These are phyloP conservation scores for Sarcodon sp. DNA, from an alignment of 768 basidiomycete genomes.

Conservation along the genomic window DNA sequence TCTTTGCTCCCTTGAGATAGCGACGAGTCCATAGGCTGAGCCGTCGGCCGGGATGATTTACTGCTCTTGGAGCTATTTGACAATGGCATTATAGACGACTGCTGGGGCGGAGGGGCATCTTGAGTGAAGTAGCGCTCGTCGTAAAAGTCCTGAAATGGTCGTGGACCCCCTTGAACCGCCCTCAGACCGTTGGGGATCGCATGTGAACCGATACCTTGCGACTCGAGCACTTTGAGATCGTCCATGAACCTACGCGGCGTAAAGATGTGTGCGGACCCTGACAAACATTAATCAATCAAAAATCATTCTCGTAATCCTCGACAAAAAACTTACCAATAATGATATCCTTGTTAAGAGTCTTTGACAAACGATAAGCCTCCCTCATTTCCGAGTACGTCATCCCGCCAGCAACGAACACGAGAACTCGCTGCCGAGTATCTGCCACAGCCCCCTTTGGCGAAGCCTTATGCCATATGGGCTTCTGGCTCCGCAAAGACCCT, in stretches of 20 bases:
- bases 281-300: neutral
- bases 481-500: constrained; percentile 77
- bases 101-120: constrained; percentile 44
- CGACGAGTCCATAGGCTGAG: constrained; percentile 43
- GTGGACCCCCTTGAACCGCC: constrained; percentile 28
- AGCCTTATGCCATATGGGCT: constrained; percentile 82
- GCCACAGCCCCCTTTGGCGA: constrained; percentile 34
- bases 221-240: constrained; percentile 78
- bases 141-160: constrained; percentile 63
- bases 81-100: constrained; percentile 22
- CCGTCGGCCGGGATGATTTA: constrained; percentile 21
- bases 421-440: constrained; percentile 58
- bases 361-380: constrained; percentile 72
- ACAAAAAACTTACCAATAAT: constrained; percentile 59
- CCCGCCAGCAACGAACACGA: constrained; percentile 90
- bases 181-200: constrained; percentile 58
- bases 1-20: constrained; percentile 12
- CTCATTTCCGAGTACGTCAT: constrained; percentile 95
- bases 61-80: constrained; percentile 16
- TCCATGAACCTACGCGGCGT: constrained; percentile 79
- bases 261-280: constrained; percentile 82
- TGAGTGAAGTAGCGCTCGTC: constrained; percentile 66
- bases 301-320: neutral
- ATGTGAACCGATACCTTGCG: constrained; percentile 75
- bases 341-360: constrained; percentile 71